These are phyloP conservation scores for Ceratocystis alfenasii DNA, from an alignment of 2,329 filamentous ascomycete genomes.

Conservation along the genomic window DNA sequence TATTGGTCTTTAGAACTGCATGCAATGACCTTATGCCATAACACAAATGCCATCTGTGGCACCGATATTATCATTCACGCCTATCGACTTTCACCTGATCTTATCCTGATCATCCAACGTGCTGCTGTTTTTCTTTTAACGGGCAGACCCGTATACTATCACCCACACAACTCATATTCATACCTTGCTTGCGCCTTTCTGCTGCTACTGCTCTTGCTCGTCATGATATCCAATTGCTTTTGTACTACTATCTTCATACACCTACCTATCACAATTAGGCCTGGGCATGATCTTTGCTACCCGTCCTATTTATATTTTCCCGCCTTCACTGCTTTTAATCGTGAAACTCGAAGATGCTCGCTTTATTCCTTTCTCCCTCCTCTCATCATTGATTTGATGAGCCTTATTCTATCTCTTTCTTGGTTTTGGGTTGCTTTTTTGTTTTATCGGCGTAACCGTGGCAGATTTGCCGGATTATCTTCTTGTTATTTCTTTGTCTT, in stretches of 20 bases:
- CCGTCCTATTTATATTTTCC: background rate
- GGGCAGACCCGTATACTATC: background rate
- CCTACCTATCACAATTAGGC: too few relatives aligned
- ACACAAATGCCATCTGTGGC: too few relatives aligned
- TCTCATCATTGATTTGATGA: background rate
- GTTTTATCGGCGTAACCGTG: background rate
- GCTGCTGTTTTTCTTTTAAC: background rate
- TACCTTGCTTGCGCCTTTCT: background rate
- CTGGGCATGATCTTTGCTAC: too few relatives aligned
- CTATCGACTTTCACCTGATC: background rate
- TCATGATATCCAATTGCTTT: conserved; percentile 17
- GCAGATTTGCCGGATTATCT: background rate
- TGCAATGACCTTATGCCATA: too few relatives aligned
- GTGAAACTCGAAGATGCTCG: background rate
- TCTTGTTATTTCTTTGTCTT: conserved; percentile 4
- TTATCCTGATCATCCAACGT: conserved; percentile 5
- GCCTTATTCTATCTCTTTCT: background rate
- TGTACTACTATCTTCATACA: conserved; percentile 19
- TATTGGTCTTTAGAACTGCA: background rate
- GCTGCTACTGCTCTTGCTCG: conserved; percentile 8
- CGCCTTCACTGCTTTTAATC: background rate
- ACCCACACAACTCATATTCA: background rate
- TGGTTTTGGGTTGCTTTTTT: background rate
- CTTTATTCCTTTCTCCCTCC: background rate
- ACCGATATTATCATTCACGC: too few relatives aligned